Evolutionary conservation across 306 rosid genomes (phyloP), one percentile per base, ranked within the genome.

Genomic region (Erythrophleum fordii): DNA sequence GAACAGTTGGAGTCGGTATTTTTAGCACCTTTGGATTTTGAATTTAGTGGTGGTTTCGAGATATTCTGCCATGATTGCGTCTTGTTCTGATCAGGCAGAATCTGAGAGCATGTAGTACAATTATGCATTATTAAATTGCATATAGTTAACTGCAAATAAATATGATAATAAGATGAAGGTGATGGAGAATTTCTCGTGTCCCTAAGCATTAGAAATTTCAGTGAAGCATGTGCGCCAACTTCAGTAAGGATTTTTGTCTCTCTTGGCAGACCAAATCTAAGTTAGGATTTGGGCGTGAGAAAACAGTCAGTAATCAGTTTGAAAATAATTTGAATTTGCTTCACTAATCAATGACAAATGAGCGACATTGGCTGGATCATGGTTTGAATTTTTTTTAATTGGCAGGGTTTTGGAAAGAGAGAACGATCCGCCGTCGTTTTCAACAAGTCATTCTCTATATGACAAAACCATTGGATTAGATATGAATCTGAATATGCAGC

Each of bases 221-320:
- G 98, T 72, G 90, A 81, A 70, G 86, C 87, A 86, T 59, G 86
- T 85, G 88, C 96, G 55, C 83, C 84, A 85, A 82, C 34, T 85
- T 86, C 89, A 82, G 92, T 58, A 52, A 81, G 69, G 90, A 91
- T 88, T 88, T 66, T 87, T 83, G 76, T 68, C 82, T 48, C 56
- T 73, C 60, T 53, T 34, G 68, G 80, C 83, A 79, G 86, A 94
- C 91, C 81, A 91, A 88, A 92, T 92, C 97, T 58, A 85, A 83
- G 65, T 51, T 80, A 82, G 90, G 98, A 90, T 95, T 91, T 89
- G 82, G 82, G 97, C 94, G 95, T 94, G 92, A 83, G 34, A 80
- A 56, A 83, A 83, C 11, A 59, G 89, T 86, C 90, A 87, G 86
- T 77, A 72, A 78, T 73, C 75, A 72, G 85, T 67, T 83, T 89